Evolutionary conservation across 495 filamentous ascomycete genomes (phyloP), one percentile per base, ranked within the genome.

Genomic region (Xeromyces bisporus): DNA sequence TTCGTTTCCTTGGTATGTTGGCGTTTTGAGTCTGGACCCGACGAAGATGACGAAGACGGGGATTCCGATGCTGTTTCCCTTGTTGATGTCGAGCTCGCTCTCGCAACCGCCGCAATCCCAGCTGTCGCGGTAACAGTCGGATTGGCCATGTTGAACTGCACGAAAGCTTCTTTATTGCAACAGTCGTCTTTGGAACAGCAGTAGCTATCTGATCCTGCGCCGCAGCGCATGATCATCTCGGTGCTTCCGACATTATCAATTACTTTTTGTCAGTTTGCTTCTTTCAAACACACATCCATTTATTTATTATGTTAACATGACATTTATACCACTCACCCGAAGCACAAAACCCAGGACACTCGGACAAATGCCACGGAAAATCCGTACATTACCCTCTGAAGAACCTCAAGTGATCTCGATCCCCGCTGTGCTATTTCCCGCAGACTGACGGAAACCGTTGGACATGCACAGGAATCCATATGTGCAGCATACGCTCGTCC

Each of bases 221-320:
- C 33, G 18, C 26, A 35, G 17, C 33, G 33, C 33, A 35, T 35
- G 25, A 35, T 26, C 33, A 25, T 29, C 29, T 35, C 33, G 14
- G 26, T 10, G 8, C 33, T 26, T 7, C 16, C 14, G 2, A 14
- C 11, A n/a, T 4, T 29, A 12, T 29, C 26, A 21, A 20, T 23
- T n/a, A n/a, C n/a, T n/a, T n/a, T n/a, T n/a, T n/a, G n/a, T n/a
- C n/a, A n/a, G n/a, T n/a, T n/a, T n/a, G n/a, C n/a, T n/a, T n/a
- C n/a, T n/a, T n/a, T n/a, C n/a, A n/a, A n/a, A n/a, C n/a, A n/a
- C n/a, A n/a, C n/a, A n/a, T n/a, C n/a, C n/a, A n/a, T n/a, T n/a
- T n/a, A n/a, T n/a, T n/a, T n/a, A n/a, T n/a, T n/a, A n/a, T n/a
- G n/a, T n/a, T n/a, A n/a, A n/a, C n/a, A n/a, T n/a, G n/a, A n/a